Percentiles rank a stretch among this genome's conserved stretches.
phyloP scores from a whole-genome alignment of 2,329 filamentous ascomycete species.

The Epichloe sibirici region DNA sequence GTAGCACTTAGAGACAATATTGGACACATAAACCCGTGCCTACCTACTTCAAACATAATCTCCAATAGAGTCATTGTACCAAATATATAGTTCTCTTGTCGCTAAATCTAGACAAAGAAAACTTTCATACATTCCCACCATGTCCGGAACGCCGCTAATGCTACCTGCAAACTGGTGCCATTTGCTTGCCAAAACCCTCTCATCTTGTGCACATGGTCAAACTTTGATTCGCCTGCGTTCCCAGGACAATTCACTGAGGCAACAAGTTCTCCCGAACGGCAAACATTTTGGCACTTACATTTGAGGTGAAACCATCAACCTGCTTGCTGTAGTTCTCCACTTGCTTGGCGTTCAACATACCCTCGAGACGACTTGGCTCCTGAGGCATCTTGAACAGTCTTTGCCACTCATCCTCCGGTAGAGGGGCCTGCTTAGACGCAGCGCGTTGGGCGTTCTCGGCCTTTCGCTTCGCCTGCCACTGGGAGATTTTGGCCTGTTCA shows the following conservation, averaged over 20 bases:
- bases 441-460: constrained; percentile 80
- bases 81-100: constrained; percentile 15
- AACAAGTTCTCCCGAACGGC: constrained; percentile 65
- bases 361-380: constrained; percentile 86
- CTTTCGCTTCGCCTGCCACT: constrained; percentile 95
- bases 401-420: constrained; percentile 98
- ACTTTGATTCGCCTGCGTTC: neutral
- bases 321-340: constrained; percentile 97
- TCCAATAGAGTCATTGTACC: constrained; percentile 11
- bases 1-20: no score
- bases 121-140: constrained; percentile 23
- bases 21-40: no score
- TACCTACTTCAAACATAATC: no score
- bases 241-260: constrained; percentile 32
- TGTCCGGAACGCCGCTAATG: constrained; percentile 31
- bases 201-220: constrained; percentile 7
- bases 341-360: constrained; percentile 88
- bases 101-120: constrained; percentile 23
- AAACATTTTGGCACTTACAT: constrained; percentile 94
- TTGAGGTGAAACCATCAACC: constrained; percentile 89
- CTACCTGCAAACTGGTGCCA: constrained; percentile 24
- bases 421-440: constrained; percentile 73
- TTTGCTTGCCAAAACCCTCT: constrained; percentile 12
- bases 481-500: constrained; percentile 91
- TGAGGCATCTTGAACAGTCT: constrained; percentile 94